Base-by-base conservation (phyloP, 2,329 filamentous ascomycete genomes). In the Paracoccidioides lutzii region DNA sequence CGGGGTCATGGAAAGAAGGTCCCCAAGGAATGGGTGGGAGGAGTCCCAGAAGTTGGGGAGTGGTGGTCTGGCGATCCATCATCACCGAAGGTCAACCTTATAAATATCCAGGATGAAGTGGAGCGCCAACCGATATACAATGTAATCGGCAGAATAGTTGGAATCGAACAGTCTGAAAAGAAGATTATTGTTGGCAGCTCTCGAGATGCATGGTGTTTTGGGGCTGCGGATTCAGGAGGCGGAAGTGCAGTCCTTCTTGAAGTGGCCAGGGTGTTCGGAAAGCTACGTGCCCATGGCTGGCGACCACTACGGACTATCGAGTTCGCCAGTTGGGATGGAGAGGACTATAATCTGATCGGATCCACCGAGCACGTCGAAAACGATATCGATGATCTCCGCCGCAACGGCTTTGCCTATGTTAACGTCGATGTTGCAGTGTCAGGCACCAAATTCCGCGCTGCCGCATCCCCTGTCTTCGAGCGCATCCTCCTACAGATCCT, bases 281-380 rank as follows among this genome's bases (percentile, higher is more conserved):
- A 88, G 60, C 79, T 97, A 14, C 77, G 84, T 28, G 71, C 77
- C 14, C 81, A 83, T 56, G 91, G 90, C 54, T 98, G 93, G 93
- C 81, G 87, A 32, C 93, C 93, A 1, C 76, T 95, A 14, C 85
- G 93, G n/a, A 94, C 89, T 3, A 95, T 98, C 60, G 87, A 95
- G 68, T 97, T 98, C 69, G 90, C 90, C 66, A 95, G 88, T 38
- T 98, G 93, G 93, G 93, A 98, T 69, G 93, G 82, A 3, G 85
- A 85, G 62, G 89, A 91, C 70, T 97, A 95, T 74, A 96, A 96
- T 70, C 75, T 93, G 48, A 87, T 95, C 57, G 93, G 93, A 7
- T 95, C 89, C 9, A 97, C 93, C 1, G 93, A 98, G 69, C 91
- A 87, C 65, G 93, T 98, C 48, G 93, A 98, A 72, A 85, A 87